Evolutionary conservation across 2,329 filamentous ascomycete genomes (phyloP).

Genomic region (Aureobasidium subglaciale): DNA sequence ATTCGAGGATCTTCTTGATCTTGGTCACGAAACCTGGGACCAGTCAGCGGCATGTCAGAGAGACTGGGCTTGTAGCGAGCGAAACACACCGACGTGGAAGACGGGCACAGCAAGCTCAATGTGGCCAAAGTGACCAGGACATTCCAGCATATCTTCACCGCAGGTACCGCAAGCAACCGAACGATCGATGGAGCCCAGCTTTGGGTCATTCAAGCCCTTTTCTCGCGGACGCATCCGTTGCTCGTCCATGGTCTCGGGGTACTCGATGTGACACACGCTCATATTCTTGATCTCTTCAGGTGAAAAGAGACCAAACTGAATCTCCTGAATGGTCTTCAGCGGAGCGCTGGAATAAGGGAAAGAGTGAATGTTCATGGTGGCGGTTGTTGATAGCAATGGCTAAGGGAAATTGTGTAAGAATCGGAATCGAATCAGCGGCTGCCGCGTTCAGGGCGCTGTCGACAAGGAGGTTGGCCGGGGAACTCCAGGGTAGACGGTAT

Average conservation of each 20-base stretch:
- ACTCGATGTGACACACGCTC: conserved; percentile 93
- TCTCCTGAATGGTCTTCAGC: conserved; percentile 96
- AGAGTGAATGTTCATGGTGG: conserved; percentile 84
- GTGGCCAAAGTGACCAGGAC: conserved; percentile 96
- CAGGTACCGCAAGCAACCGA: conserved; percentile 95
- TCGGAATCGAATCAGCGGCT: conserved; percentile 2
- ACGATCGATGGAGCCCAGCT: conserved; percentile 91
- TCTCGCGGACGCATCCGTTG: conserved; percentile 83
- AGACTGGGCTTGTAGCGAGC: background rate
- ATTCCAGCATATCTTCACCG: conserved; percentile 90
- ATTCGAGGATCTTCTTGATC: conserved; percentile 98
- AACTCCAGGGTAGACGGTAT: background rate
- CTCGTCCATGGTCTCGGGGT: conserved; percentile 99
- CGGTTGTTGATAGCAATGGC: conserved; percentile 23
- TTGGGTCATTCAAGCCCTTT: conserved; percentile 88
- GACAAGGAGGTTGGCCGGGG: background rate
- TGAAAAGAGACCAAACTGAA: conserved; percentile 95
- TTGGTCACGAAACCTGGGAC: conserved; percentile 89
- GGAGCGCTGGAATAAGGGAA: conserved; percentile 91
- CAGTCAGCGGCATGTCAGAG: conserved; percentile 23
- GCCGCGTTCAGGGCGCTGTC: conserved; percentile 7
- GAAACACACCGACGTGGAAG: conserved; percentile 65
- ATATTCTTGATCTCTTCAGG: conserved; percentile 99
- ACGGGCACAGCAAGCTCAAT: conserved; percentile 96
- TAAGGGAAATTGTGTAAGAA: background rate